These are phyloP conservation scores for Apophysomyces ossiformis DNA, from an alignment of 371 early-diverging fungal genomes.

Conservation along the genomic window DNA sequence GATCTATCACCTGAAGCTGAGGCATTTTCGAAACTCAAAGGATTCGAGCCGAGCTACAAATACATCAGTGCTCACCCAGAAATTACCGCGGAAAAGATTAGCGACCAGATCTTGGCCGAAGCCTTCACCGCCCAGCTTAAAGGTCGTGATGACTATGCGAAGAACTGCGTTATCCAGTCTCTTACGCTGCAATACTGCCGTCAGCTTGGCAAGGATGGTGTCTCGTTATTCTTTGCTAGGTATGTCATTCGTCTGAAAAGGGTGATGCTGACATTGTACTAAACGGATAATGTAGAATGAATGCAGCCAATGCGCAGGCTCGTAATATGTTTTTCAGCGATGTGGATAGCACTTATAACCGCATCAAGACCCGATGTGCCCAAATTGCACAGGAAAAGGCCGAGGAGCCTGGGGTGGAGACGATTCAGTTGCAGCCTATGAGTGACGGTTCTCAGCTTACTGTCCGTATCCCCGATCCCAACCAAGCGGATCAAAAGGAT, in stretches of 20 bases:
- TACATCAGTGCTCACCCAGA: slow-evolving; percentile 72
- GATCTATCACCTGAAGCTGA: slow-evolving; percentile 65
- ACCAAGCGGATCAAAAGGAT: slow-evolving; percentile 51
- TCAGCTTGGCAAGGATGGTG: slow-evolving; percentile 83
- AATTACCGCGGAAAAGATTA: slow-evolving; percentile 69
- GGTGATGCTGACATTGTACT: background rate
- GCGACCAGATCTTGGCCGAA: slow-evolving; percentile 87
- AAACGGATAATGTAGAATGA: slow-evolving; percentile 36
- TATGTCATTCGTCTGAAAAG: slow-evolving; percentile 24
- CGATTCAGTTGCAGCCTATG: slow-evolving; percentile 74
- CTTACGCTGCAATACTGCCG: slow-evolving; percentile 84
- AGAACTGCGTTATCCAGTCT: slow-evolving; percentile 81
- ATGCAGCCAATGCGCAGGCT: slow-evolving; percentile 56
- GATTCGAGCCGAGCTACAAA: slow-evolving; percentile 69
- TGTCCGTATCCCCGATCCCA: slow-evolving; percentile 43
- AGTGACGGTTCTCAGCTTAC: slow-evolving; percentile 66
- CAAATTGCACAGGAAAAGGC: slow-evolving; percentile 67
- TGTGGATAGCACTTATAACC: slow-evolving; percentile 79
- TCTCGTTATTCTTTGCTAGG: slow-evolving; percentile 85
- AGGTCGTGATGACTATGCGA: slow-evolving; percentile 70
- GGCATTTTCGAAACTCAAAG: slow-evolving; percentile 65
- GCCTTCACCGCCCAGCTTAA: slow-evolving; percentile 83
- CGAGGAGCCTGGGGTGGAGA: slow-evolving; percentile 64
- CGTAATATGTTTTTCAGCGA: slow-evolving; percentile 83
- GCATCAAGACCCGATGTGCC: slow-evolving; percentile 78